Base-by-base conservation (phyloP, 2,329 filamentous ascomycete species). In the Beauveria brongniartii region DNA sequence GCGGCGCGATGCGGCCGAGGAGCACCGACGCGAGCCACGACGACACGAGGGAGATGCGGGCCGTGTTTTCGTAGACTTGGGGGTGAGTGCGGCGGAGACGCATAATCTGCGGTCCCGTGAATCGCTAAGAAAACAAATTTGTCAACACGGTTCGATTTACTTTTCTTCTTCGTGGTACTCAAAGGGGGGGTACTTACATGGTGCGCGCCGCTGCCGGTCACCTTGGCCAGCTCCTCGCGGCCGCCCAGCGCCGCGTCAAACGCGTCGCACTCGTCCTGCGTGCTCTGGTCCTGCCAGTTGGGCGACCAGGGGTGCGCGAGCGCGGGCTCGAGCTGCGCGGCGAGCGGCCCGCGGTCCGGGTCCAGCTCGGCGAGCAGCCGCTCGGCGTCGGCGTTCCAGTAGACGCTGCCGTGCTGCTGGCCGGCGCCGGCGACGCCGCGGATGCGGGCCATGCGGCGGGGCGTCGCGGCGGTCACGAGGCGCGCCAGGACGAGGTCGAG, bases 281-380 rank as follows among this genome's bases (percentile, higher is more conserved):
- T 97, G 75, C 92, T 96, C 64, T 92, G 89, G 73, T 99, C 94
- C 76, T 97, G 94, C 94, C 94, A 99, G 73, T 97, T 99, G 8
- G 94, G 94, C 65, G 91, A 92, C 76, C 87, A 92, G 5, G 89
- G 87, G 72, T 95, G 89, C 18, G 92, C 89, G 70, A 97, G 90
- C 0, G 88, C 89, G 3, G 75, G 24, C 10, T 78, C 74, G 28
- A 97, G 78, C 76, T 96, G 92, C 63, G 89, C 85, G 55, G 89
- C 81, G 52, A 97, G 77, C 0, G 81, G 76, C 34, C 34, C 34
- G 70, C 82, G 83, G 22, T 75, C 75, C 3, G 81, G 71, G 65
- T 90, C 80, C 48, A 97, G 76, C 14, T 69, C 76, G 4, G 72
- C 75, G 48, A 97, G 80, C 48, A 88, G 69, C 8, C 74, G 69